Evolutionary conservation across 106 monocot species (phyloP).

Genomic region (Dendrobium nobile): DNA sequence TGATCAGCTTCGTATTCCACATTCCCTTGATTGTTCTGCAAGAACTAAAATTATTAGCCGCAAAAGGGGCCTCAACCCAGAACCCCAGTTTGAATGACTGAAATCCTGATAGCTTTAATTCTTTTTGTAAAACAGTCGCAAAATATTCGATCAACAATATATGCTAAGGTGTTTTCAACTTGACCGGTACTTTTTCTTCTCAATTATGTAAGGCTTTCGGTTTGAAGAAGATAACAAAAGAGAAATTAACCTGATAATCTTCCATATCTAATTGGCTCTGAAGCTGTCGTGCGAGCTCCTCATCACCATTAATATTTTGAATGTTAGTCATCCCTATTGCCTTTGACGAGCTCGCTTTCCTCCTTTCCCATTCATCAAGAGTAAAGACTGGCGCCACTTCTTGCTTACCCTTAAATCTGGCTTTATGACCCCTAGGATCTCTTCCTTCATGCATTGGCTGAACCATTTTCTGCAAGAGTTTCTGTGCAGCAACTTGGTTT

Average conservation of each 20-base stretch:
- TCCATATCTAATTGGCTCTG: conserved; percentile 87
- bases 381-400: conserved; percentile 79
- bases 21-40: conserved; percentile 24
- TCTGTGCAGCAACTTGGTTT: conserved; percentile 96
- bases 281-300: conserved; percentile 76
- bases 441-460: conserved; percentile 35
- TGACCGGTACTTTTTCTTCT: neutral
- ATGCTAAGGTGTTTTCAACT: no score
- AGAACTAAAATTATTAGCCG: neutral
- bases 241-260: conserved; percentile 36
- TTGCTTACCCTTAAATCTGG: conserved; percentile 52
- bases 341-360: conserved; percentile 34
- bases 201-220: neutral
- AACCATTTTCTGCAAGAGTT: conserved; percentile 83
- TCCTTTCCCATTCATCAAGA: conserved; percentile 95
- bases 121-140: no score
- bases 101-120: no score
- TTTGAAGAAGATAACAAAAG: neutral
- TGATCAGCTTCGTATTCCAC: conserved; percentile 50
- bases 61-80: neutral
- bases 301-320: conserved; percentile 64
- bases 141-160: no score
- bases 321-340: neutral
- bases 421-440: conserved; percentile 32
- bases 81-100: no score